Percentiles rank a stretch among this genome's conserved stretches.
phyloP scores from a whole-genome alignment of 2,329 filamentous ascomycete species.

The Aspergillus aculeatus region DNA sequence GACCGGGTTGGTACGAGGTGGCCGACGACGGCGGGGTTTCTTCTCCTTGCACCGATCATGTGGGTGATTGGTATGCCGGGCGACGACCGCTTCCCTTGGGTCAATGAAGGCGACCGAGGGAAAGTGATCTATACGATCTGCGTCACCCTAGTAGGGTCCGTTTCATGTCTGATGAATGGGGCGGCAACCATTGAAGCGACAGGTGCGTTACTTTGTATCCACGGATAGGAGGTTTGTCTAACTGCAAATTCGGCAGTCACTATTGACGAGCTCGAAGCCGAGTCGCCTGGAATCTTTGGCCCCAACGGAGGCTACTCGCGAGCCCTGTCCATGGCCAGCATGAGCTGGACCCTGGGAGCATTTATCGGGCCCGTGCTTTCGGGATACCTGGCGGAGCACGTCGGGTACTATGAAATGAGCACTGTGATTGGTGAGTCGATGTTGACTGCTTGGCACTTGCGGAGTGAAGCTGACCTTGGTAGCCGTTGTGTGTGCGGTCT shows the following conservation, averaged over 20 bases:
- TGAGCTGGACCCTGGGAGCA: conserved; percentile 25
- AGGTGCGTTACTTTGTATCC: conserved; percentile 19
- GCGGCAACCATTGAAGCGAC: conserved; percentile 31
- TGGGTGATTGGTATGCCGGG: conserved; percentile 32
- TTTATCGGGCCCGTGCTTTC: conserved; percentile 25
- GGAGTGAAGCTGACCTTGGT: not conserved
- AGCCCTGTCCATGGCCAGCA: conserved; percentile 23
- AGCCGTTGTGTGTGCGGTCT: conserved; percentile 20
- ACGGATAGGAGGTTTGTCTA: not conserved
- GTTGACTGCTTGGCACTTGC: not conserved
- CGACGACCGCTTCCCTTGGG: conserved; percentile 28
- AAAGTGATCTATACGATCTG: conserved; percentile 23
- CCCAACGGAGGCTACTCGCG: conserved; percentile 28
- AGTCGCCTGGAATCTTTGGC: conserved; percentile 26
- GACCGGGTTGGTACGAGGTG: conserved; percentile 26
- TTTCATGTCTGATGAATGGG: conserved; percentile 27
- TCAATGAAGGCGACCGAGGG: conserved; percentile 16
- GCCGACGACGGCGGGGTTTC: conserved; percentile 26
- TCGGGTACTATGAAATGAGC: conserved; percentile 26
- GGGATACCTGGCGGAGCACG: conserved; percentile 19
- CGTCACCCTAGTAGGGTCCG: conserved; percentile 22
- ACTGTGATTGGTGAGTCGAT: conserved; percentile 16
- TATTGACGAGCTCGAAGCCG: conserved; percentile 22
- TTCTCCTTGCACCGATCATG: conserved; percentile 23
- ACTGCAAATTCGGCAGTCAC: conserved; percentile 12